Evolutionary conservation across 2,329 filamentous ascomycete genomes (phyloP), one percentile per base, ranked within the genome.

Genomic region (Trichophyton verrucosum): DNA sequence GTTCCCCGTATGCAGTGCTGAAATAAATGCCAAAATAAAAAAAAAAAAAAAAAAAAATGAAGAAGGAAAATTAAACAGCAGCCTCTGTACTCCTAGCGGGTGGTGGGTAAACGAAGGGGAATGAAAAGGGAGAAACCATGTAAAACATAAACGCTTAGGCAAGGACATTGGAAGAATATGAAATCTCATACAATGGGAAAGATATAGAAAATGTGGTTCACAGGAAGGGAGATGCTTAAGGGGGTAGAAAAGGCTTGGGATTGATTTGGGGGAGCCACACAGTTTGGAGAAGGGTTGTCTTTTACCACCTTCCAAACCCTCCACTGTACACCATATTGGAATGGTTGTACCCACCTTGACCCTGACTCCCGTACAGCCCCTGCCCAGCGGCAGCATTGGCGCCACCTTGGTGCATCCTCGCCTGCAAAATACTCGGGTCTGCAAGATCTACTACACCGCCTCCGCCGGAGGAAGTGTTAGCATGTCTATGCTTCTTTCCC

Each of bases 401-500:
- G 82, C 85, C 88, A 79, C 85, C 87, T 80, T 94, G 89, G 78
- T 95, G 91, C 83, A 95, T 88, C 83, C 91, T 89, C 77, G 90
- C 90, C 82, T 96, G 91, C 83, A 97, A 86, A 84, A 96, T 96
- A 84, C 90, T 96, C 83, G 92, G 92, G 90, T 97, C 91, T 83
- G 89, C 90, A 91, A 96, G 90, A 95, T 97, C 91, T 82, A 95
- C 91, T 92, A 96, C 86, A 82, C 89, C 91, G 89, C 90, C 89
- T 63, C 64, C 91, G 86, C 91, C 95, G 86, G 92, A 97, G 89
- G 91, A 96, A 92, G 92, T 96, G 90, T 96, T 96, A 94, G 91
- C 92, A 87, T 96, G 91, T 86, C 91, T 95, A 84, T 96, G 92
- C 90, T 96, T 96, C 86, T 96, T 96, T 82, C 91, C 91, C 90